Percentiles rank a stretch among this genome's conserved stretches.
These are phyloP conservation scores for Apiosordaria backusii DNA, from an alignment of 495 filamentous ascomycete species.

Conservation along the genomic window DNA sequence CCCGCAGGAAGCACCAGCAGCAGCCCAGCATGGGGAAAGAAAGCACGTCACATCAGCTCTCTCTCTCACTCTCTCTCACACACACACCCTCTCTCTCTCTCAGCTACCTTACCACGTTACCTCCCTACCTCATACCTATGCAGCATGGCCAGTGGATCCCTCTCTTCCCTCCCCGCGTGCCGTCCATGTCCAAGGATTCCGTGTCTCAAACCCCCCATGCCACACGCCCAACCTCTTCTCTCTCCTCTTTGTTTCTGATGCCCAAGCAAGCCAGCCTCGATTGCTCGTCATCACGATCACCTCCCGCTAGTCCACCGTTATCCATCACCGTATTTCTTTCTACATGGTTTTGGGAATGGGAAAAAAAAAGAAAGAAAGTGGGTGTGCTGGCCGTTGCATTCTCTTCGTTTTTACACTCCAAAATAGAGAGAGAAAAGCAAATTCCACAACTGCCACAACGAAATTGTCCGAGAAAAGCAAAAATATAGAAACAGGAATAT, in stretches of 20 bases:
- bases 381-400: not conserved
- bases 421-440: not conserved
- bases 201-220: not conserved
- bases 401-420: not conserved
- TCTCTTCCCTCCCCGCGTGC: not conserved
- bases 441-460: not conserved
- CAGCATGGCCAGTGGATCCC: too few relatives aligned
- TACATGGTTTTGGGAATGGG: not conserved
- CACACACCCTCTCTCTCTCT: not conserved
- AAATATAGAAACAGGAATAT: not conserved
- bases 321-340: not conserved
- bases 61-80: not conserved
- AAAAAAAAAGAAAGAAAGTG: not conserved
- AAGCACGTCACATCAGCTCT: not conserved
- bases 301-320: not conserved
- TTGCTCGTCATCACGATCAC: too few relatives aligned
- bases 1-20: constrained; percentile 14
- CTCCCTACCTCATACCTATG: not conserved
- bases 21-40: constrained; percentile 3
- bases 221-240: not conserved
- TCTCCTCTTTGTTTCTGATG: not conserved
- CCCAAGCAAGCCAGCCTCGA: not conserved
- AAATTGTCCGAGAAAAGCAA: not conserved
- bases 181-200: not conserved
- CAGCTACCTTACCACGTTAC: not conserved